Evolutionary conservation across 2,329 filamentous ascomycete genomes (phyloP).

Genomic region (Penicillium sp.): DNA sequence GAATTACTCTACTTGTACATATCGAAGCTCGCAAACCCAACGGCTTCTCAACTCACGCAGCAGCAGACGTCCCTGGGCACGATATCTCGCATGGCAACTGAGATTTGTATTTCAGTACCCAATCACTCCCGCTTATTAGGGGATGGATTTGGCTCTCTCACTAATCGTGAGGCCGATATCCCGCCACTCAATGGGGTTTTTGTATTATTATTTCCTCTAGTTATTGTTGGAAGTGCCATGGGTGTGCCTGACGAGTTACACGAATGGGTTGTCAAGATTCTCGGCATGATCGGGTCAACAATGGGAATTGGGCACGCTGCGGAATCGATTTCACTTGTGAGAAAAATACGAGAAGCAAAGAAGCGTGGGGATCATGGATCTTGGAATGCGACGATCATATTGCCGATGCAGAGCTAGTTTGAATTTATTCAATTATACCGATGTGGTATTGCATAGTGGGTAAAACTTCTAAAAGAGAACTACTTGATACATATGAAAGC

Average conservation of each 20-base stretch:
- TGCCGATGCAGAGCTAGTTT: background rate
- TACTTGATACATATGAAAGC: too few relatives aligned
- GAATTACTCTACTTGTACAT: constrained; percentile 19
- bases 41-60: constrained; percentile 11
- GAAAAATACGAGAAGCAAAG: background rate
- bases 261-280: constrained; percentile 19
- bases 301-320: constrained; percentile 23
- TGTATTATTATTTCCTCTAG: constrained; percentile 21
- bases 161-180: background rate
- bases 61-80: constrained; percentile 17
- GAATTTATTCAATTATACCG: background rate
- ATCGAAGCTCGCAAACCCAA: constrained; percentile 6
- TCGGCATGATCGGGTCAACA: constrained; percentile 19
- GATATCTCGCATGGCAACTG: constrained; percentile 17
- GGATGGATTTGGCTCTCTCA: constrained; percentile 1
- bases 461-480: too few relatives aligned
- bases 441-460: background rate
- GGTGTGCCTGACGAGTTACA: constrained; percentile 20
- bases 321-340: background rate
- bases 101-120: constrained; percentile 21
- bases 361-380: background rate
- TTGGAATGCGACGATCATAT: background rate
- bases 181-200: constrained; percentile 23
- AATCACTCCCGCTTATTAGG: constrained; percentile 17
- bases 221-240: constrained; percentile 19